These are phyloP conservation scores for Handroanthus guayacan DNA, from an alignment of 257 asterid genomes.

Conservation along the genomic window DNA sequence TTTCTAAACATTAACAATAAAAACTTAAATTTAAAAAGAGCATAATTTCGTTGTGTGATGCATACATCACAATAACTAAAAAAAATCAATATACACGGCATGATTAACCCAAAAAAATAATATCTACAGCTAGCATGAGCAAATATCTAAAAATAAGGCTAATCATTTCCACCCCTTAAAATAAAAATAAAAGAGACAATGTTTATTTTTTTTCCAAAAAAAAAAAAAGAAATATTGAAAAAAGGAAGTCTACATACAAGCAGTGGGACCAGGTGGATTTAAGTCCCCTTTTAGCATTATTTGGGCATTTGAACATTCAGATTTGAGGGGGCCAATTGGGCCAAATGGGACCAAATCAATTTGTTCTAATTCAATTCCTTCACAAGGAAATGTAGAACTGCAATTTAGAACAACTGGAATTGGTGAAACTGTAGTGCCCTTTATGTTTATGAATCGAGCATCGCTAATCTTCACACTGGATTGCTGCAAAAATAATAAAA, in stretches of 20 bases:
- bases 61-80: background rate
- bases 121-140: too few species aligned
- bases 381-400: slow-evolving; percentile 67
- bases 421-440: slow-evolving; percentile 57
- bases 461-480: slow-evolving; percentile 64
- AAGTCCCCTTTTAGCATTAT: slow-evolving; percentile 28
- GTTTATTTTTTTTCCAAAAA: too few species aligned
- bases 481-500: slow-evolving; percentile 43
- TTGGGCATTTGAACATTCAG: slow-evolving; percentile 50
- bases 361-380: slow-evolving; percentile 52
- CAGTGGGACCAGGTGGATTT: slow-evolving; percentile 36
- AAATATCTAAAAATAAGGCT: background rate
- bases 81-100: too few species aligned
- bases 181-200: too few species aligned
- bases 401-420: slow-evolving; percentile 53
- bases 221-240: too few species aligned
- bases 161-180: background rate
- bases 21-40: too few species aligned
- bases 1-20: background rate
- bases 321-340: background rate
- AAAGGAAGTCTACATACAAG: slow-evolving; percentile 18
- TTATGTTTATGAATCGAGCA: slow-evolving; percentile 64
- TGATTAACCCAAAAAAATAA: too few species aligned
- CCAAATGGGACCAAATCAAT: slow-evolving; percentile 53
- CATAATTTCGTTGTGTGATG: background rate